Percentiles rank a stretch among this genome's conserved stretches.
Conservation (phyloP, 208 protist species). For the Trichomonas vaginalis region DNA sequence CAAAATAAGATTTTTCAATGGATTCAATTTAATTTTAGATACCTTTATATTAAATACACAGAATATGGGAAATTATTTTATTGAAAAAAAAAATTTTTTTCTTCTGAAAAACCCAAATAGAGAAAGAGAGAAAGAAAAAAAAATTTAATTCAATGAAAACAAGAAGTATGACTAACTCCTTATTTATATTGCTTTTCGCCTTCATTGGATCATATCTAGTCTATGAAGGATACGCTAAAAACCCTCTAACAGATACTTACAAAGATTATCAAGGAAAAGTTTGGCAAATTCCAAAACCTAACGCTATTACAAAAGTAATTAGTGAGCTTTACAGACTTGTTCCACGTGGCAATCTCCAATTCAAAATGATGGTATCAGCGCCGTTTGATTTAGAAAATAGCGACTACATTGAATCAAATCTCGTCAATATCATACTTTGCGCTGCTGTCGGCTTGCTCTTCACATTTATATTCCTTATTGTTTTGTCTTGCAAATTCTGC, state of each 20-base stretch:
- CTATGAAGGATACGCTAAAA: neutral
- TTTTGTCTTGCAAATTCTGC: constrained; percentile 15
- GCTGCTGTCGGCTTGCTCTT: neutral
- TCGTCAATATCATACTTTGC: neutral
- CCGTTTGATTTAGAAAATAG: neutral
- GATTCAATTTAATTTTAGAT: too few relatives aligned
- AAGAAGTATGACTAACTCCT: too few relatives aligned
- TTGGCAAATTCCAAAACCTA: neutral
- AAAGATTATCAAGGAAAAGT: neutral
- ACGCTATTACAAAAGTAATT: neutral
- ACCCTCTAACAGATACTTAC: neutral
- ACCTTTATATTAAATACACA: too few relatives aligned
- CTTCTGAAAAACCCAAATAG: too few relatives aligned
- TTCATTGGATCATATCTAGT: neutral
- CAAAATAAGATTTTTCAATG: too few relatives aligned
- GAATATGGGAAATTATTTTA: too few relatives aligned
- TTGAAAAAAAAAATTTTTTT: too few relatives aligned
- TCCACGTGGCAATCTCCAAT: neutral
- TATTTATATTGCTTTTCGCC: too few relatives aligned
- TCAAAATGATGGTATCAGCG: neutral
- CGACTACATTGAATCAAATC: neutral
- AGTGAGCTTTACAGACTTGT: neutral
- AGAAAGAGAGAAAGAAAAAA: too few relatives aligned
- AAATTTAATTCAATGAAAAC: too few relatives aligned
- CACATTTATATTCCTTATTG: neutral